phyloP scores from a whole-genome alignment of 169 alveolate species.

The Eimeria acervulina region DNA sequence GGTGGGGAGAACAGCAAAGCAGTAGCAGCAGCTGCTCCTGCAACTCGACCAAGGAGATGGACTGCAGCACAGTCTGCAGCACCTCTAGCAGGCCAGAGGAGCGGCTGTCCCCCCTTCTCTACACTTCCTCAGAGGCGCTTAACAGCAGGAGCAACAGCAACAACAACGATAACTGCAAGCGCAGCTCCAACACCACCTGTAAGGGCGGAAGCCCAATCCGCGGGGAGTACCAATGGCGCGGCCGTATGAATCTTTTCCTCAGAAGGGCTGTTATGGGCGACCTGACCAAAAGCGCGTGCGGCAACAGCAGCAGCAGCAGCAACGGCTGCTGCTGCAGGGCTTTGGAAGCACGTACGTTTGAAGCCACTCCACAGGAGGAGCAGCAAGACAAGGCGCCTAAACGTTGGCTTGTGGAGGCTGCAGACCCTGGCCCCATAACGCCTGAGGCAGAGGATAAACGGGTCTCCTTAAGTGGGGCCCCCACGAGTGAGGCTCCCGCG shows the following conservation, averaged over 20 bases:
- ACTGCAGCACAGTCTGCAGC: constrained; percentile 57
- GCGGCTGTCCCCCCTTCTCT: neutral
- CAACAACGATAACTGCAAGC: constrained; percentile 7
- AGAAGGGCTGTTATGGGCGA: constrained; percentile 28
- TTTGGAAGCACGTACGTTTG: neutral
- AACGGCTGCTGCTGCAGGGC: constrained; percentile 29
- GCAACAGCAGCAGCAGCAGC: constrained; percentile 45
- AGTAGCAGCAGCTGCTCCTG: constrained; percentile 15
- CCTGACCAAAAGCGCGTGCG: neutral
- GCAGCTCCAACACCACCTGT: neutral
- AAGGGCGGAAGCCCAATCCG: neutral
- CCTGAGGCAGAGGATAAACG: neutral
- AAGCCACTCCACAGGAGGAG: constrained; percentile 20
- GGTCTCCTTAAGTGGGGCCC: neutral
- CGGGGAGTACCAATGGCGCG: constrained; percentile 59
- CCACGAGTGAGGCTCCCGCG: neutral
- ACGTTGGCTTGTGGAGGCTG: neutral
- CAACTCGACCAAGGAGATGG: constrained; percentile 29
- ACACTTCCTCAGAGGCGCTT: constrained; percentile 2
- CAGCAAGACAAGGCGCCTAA: constrained; percentile 37
- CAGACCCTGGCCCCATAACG: neutral
- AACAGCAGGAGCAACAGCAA: constrained; percentile 15
- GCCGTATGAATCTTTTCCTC: constrained; percentile 24
- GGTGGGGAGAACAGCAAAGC: constrained; percentile 48
- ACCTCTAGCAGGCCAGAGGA: constrained; percentile 44